Conservation (phyloP, 495 filamentous ascomycete genomes). For the Eremomyces bilateralis region DNA sequence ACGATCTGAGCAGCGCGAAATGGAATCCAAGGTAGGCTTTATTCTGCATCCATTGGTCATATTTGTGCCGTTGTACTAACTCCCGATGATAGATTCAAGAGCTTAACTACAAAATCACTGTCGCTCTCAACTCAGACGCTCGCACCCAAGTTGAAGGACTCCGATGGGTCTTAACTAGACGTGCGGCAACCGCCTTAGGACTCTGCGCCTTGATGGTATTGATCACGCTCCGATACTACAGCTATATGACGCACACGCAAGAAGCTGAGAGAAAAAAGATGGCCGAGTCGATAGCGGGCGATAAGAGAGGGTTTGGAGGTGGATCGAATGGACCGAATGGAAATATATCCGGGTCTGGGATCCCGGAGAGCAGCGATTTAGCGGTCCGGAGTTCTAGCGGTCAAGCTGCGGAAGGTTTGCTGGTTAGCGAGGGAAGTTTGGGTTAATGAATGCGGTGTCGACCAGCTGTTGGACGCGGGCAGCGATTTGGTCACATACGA, state of each 20-base stretch:
- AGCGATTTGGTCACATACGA: no score
- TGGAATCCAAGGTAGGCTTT: slow-evolving; percentile 43
- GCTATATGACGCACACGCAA: slow-evolving; percentile 7
- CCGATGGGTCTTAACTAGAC: slow-evolving; percentile 71
- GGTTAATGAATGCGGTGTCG: no score
- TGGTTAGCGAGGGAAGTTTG: slow-evolving; percentile 10
- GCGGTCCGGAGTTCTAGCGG: not conserved
- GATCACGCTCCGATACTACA: slow-evolving; percentile 8
- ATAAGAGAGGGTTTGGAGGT: slow-evolving; percentile 1
- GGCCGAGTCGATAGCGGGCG: slow-evolving; percentile 4
- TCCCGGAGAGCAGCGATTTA: no score
- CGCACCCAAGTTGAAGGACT: slow-evolving; percentile 81
- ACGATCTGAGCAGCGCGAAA: slow-evolving; percentile 57
- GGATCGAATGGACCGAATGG: not conserved
- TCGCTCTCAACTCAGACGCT: slow-evolving; percentile 61
- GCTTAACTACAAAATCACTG: slow-evolving; percentile 82
- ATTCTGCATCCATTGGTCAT: not conserved
- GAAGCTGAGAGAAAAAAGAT: slow-evolving; percentile 11
- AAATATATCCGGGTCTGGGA: no score
- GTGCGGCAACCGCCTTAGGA: slow-evolving; percentile 60
- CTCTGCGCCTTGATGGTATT: slow-evolving; percentile 14
- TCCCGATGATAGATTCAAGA: slow-evolving; percentile 43
- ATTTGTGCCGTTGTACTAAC: slow-evolving; percentile 1
- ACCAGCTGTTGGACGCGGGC: no score
- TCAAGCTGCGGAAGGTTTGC: slow-evolving; percentile 6